These are phyloP conservation scores for Candida boleticola DNA, from an alignment of 805 yeast species.

Conservation along the genomic window DNA sequence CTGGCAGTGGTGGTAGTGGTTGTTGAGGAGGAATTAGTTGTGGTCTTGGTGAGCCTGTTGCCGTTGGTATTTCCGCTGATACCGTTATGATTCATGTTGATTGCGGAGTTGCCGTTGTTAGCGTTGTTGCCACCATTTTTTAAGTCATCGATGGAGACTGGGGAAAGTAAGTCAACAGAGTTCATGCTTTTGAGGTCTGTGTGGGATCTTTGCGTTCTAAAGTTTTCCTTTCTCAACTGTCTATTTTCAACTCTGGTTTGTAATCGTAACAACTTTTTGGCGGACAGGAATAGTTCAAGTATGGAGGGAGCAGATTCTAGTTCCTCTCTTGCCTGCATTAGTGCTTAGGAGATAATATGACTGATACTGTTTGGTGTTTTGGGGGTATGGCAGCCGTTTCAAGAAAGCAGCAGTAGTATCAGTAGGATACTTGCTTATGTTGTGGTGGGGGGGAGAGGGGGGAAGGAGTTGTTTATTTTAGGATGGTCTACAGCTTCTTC, in stretches of 20 bases:
- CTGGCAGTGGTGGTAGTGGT: neutral
- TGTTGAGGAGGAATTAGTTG: neutral
- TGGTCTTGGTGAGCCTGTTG: neutral
- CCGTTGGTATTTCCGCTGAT: neutral
- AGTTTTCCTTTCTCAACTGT: conserved; percentile 32
- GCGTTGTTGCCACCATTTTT: conserved; percentile 9
- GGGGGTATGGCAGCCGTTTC: too few relatives aligned
- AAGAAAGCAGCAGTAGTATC: too few relatives aligned
- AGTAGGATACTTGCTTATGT: too few relatives aligned
- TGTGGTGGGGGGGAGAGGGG: too few relatives aligned
- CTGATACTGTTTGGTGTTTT: neutral
- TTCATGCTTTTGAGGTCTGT: conserved; percentile 15
- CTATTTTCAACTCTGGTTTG: conserved; percentile 41
- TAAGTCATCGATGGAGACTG: conserved; percentile 37
- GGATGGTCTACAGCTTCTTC: too few relatives aligned
- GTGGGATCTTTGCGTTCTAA: conserved; percentile 22
- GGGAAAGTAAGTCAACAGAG: conserved; percentile 38
- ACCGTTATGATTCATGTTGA: conserved; percentile 16
- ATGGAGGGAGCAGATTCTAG: conserved; percentile 28
- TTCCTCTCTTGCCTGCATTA: conserved; percentile 5
- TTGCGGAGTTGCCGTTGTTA: neutral
- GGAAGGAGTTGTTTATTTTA: too few relatives aligned
- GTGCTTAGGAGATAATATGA: neutral
- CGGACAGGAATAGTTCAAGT: conserved; percentile 40
- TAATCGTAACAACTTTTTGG: conserved; percentile 36